Evolutionary conservation across 2,329 filamentous ascomycete species (phyloP).

Genomic region (Tolypocladium nubicola): DNA sequence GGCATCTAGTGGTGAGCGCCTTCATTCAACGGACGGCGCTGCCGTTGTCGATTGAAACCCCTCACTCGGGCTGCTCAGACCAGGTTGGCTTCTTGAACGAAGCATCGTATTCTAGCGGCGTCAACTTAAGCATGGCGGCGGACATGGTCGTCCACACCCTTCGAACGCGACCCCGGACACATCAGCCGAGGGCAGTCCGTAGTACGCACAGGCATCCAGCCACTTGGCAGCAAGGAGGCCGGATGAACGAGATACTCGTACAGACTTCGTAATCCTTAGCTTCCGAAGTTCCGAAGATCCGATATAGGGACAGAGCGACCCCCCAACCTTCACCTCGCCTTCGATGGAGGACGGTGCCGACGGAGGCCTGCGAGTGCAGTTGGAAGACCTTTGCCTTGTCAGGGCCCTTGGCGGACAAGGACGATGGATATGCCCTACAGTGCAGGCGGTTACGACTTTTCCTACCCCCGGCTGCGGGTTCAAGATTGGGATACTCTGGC

Average conservation of each 20-base stretch:
- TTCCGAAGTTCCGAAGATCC: neutral
- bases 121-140: neutral
- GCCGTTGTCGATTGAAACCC: neutral
- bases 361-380: neutral
- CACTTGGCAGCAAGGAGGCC: neutral
- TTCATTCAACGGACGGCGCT: neutral
- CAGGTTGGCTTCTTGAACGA: neutral
- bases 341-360: neutral
- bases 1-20: neutral
- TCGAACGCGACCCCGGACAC: neutral
- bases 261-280: neutral
- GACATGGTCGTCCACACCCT: neutral
- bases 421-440: neutral
- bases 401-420: neutral
- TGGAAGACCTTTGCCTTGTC: neutral
- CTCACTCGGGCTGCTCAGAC: neutral
- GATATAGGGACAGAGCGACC: neutral
- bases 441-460: neutral
- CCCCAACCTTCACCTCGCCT: neutral
- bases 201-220: neutral
- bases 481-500: neutral
- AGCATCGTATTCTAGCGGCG: neutral
- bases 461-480: neutral
- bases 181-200: neutral
- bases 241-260: neutral